Base-by-base conservation (phyloP, 2,329 filamentous ascomycete species). In the Trichoderma sp. region DNA sequence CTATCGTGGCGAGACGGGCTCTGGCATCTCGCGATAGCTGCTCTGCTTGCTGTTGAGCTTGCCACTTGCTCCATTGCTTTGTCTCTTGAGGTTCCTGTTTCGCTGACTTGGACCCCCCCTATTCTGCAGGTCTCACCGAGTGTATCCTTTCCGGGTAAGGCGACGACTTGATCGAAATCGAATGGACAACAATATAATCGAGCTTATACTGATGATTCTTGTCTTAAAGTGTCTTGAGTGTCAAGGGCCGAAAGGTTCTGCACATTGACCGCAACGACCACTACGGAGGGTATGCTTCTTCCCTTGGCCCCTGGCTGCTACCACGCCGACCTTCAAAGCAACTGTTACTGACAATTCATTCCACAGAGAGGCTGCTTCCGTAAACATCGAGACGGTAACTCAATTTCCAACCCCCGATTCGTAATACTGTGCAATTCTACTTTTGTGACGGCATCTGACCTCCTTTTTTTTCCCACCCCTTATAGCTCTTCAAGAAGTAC, bases 251-350 rank as follows among this genome's bases (percentile, higher is more conserved):
- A 87, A 98, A 98, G 86, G 96, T 99, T 78, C 88, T 99, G 73
- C 96, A 99, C 85, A 97, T 99, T 81, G 96, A 98, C 84, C 91
- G 94, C 79, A 98, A 98, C 81, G 93, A 97, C 81, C 94, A 98
- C 85, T 98, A 97, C 79, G 96, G 96, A 87, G 96, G 93, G 94
- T 97, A 84, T 77, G 91, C 86, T 70, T 66, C 8, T 8, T 30
- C n/a, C 28, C 26, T 1, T 34, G 32, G 32, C 51, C 37, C 63
- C 16, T 16, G 28, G 37, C 16, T 37, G 13, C 14, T 37, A 37
- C 18, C 51, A 37, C 51, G 54, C 37, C 39, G 63, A 66, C 54
- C 37, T 21, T 49, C 28, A 49, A 43, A 4, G 6, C 18, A 11
- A 49, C 32, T 64, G 56, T 14, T 58, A 68, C 73, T 77, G 73